Base-by-base conservation (phyloP, 2,329 filamentous ascomycete genomes). In the Metarhizium sp. region DNA sequence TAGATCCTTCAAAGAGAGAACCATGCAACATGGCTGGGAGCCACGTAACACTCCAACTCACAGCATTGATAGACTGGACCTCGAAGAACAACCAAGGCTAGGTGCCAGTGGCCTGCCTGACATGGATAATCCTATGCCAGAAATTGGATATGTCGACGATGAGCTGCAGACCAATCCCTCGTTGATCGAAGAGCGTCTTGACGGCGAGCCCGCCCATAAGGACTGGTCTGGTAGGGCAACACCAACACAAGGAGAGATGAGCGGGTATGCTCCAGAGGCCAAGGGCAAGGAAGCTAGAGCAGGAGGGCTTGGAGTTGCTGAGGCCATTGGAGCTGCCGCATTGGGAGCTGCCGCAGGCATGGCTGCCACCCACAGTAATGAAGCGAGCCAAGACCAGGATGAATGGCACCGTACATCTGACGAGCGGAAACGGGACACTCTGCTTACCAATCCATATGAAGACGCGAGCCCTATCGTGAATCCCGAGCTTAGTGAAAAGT, bases 141-240 rank as follows among this genome's bases (percentile, higher is more conserved):
- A 92, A 65, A 84, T 88, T 63, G 90, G 87, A 4, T 87, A 89
- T 60, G 62, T 73, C 2, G 75, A 79, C 11, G 79, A 82, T 42
- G 90, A 95, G 58, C 79, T 90, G 16, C 86, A 83, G 49, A 95
- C 91, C 18, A 95, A 95, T 65, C 90, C 90, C 2, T 96, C 92
- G 0, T 78, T 92, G 51, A 84, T 95, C 45, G 81, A 91, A 60
- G 90, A 88, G 18, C 86, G 85, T 1, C 80, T 87, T 51, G 85
- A 82, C 52, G 82, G 80, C 2, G 64, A 70, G 32, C 55, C 59
- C 18, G 59, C 57, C 6, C 59, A 61, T 38, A 76, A 79, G 51
- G 74, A 78, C 54, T 84, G 81, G 76, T 76, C 77, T 36, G 80
- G 81, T 54, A 75, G 80, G 55, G 71, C 75, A 11, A 84, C 81